Percentiles rank a stretch among this genome's conserved stretches.
phyloP scores from a whole-genome alignment of 1,284 basidiomycete species.

The Microbotryum saponariae region DNA sequence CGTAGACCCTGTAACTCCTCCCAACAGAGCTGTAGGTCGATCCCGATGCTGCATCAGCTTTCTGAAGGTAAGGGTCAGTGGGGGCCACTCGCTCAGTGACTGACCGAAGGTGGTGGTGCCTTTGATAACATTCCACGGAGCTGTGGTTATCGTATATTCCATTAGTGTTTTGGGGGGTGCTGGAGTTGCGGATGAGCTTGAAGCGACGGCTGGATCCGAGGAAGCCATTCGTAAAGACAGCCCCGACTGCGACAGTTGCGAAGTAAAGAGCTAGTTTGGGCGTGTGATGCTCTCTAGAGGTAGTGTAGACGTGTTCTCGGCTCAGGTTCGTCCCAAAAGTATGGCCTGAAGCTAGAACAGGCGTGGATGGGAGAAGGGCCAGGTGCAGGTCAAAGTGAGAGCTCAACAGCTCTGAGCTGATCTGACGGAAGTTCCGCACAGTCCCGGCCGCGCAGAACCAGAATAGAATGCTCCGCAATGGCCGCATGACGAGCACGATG shows the following conservation, averaged over 20 bases:
- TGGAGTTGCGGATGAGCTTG: not conserved
- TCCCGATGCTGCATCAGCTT: no score
- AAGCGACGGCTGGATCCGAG: not conserved
- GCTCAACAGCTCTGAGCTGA: not conserved
- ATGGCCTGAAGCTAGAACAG: no score
- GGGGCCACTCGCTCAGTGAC: not conserved
- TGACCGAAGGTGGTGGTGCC: slow-evolving; percentile 12
- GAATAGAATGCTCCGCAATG: no score
- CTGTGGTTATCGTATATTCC: slow-evolving; percentile 27
- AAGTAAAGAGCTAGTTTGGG: no score
- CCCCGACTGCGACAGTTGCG: no score
- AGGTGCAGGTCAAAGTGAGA: not conserved
- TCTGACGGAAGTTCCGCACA: no score
- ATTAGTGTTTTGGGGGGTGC: not conserved
- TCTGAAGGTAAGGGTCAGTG: not conserved
- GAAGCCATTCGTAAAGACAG: not conserved
- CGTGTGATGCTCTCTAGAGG: no score
- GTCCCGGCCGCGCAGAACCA: no score
- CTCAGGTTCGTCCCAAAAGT: no score
- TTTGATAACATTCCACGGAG: slow-evolving; percentile 21
- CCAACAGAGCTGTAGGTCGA: slow-evolving; percentile 12
- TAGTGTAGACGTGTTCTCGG: no score
- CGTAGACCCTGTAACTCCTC: slow-evolving; percentile 20
- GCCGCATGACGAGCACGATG: no score
- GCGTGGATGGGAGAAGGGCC: not conserved